These are phyloP conservation scores for Phialemonium atrogriseum DNA, from an alignment of 2,329 filamentous ascomycete species.

Conservation along the genomic window DNA sequence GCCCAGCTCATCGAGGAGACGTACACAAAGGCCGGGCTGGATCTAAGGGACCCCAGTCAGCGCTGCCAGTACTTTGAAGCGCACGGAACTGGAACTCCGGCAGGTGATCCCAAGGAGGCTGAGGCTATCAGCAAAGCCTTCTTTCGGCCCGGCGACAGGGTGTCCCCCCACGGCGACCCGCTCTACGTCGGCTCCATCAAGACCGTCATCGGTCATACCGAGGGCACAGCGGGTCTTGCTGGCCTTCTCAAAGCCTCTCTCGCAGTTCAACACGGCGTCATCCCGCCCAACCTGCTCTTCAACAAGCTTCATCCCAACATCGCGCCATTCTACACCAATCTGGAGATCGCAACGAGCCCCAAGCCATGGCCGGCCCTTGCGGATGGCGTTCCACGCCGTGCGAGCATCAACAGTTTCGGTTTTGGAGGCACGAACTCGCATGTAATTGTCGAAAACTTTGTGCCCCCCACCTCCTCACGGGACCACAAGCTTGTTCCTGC, in stretches of 20 bases:
- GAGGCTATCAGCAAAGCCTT: slow-evolving; percentile 3
- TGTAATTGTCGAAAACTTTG: slow-evolving; percentile 11
- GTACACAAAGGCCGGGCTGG: slow-evolving; percentile 29
- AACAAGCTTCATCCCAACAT: slow-evolving; percentile 35
- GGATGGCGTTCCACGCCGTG: background rate
- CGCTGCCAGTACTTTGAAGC: slow-evolving; percentile 33
- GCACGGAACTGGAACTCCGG: slow-evolving; percentile 27
- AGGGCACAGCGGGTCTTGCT: slow-evolving; percentile 36
- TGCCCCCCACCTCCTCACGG: background rate
- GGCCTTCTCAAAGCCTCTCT: slow-evolving; percentile 32
- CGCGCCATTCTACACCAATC: slow-evolving; percentile 18
- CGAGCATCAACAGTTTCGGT: slow-evolving; percentile 29
- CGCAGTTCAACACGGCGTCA: slow-evolving; percentile 25
- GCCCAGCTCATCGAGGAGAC: slow-evolving; percentile 27
- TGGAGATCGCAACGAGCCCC: slow-evolving; percentile 28
- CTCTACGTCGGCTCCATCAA: slow-evolving; percentile 29
- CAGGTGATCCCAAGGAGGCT: slow-evolving; percentile 8
- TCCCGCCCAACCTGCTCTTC: slow-evolving; percentile 36
- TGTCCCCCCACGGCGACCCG: background rate
- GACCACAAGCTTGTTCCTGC: background rate
- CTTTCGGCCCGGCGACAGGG: slow-evolving; percentile 2
- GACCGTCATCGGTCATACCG: slow-evolving; percentile 35
- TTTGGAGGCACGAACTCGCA: slow-evolving; percentile 25
- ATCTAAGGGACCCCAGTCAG: slow-evolving; percentile 17
- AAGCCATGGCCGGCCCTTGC: slow-evolving; percentile 26